Evolutionary conservation across 2,329 filamentous ascomycete species (phyloP).

Genomic region (Fusarium sp.): DNA sequence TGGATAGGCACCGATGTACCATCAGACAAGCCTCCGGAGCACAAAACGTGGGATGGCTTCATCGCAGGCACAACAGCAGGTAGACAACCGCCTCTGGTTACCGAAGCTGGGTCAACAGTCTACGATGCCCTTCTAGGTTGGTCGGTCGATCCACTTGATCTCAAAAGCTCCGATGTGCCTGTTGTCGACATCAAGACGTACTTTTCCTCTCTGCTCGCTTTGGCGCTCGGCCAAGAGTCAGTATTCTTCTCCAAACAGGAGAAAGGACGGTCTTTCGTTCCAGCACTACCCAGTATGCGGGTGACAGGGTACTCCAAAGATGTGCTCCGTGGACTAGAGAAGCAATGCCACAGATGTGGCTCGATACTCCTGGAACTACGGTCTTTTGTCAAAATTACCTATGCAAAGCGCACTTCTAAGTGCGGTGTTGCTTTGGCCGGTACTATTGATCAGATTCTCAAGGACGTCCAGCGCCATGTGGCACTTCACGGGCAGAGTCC

Average conservation of each 20-base stretch:
- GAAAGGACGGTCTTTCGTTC: slow-evolving; percentile 63
- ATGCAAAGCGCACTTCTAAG: slow-evolving; percentile 56
- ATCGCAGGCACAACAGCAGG: slow-evolving; percentile 50
- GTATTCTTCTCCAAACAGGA: slow-evolving; percentile 74
- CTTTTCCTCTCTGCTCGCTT: slow-evolving; percentile 68
- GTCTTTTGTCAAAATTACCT: slow-evolving; percentile 60
- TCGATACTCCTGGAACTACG: slow-evolving; percentile 59
- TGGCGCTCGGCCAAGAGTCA: slow-evolving; percentile 77
- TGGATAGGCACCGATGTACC: slow-evolving; percentile 60
- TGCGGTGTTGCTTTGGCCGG: slow-evolving; percentile 64
- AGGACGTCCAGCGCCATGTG: slow-evolving; percentile 61
- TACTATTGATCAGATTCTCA: slow-evolving; percentile 60
- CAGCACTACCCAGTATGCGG: slow-evolving; percentile 58
- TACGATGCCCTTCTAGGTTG: slow-evolving; percentile 72
- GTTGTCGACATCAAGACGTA: slow-evolving; percentile 63
- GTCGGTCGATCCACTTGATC: slow-evolving; percentile 53
- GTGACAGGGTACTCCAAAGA: slow-evolving; percentile 67
- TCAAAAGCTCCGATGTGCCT: slow-evolving; percentile 53
- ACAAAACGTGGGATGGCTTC: slow-evolving; percentile 78
- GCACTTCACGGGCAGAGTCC: slow-evolving; percentile 56
- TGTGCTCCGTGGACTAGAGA: slow-evolving; percentile 59
- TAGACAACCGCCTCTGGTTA: slow-evolving; percentile 66
- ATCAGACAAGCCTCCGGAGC: slow-evolving; percentile 52
- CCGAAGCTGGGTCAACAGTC: slow-evolving; percentile 72
- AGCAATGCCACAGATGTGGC: slow-evolving; percentile 60